Evolutionary conservation across 192 early-diverging fungal genomes (phyloP).

Genomic region (Mortierella antarctica): DNA sequence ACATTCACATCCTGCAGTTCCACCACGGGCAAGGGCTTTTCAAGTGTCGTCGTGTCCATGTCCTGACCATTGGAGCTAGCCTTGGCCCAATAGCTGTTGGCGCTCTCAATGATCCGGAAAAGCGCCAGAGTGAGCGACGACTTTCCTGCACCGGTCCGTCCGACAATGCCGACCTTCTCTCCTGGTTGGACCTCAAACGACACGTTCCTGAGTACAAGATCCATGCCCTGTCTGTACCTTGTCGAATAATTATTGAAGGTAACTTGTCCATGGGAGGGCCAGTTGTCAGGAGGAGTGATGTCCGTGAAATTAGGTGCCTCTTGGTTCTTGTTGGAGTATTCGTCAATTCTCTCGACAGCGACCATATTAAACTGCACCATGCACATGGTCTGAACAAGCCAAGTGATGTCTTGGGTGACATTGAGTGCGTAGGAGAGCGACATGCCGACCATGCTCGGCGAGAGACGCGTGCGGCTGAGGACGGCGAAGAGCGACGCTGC

Average conservation of each 20-base stretch:
- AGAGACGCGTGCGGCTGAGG: conserved; percentile 51
- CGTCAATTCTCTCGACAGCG: conserved; percentile 83
- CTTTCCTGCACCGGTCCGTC: conserved; percentile 55
- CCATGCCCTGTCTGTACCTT: conserved; percentile 41
- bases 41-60: not conserved
- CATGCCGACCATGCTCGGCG: conserved; percentile 85
- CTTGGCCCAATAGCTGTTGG: conserved; percentile 25
- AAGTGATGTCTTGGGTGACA: conserved; percentile 79
- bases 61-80: conserved; percentile 2
- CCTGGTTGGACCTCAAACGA: conserved; percentile 47
- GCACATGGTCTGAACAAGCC: conserved; percentile 74
- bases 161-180: conserved; percentile 46
- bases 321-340: conserved; percentile 80
- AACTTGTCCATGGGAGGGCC: conserved; percentile 53
- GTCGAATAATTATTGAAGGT: conserved; percentile 30
- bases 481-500: conserved; percentile 73
- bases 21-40: not conserved
- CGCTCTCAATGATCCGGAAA: conserved; percentile 55
- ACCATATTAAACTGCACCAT: conserved; percentile 84
- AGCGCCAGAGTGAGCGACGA: conserved; percentile 47
- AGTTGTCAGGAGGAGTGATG: conserved; percentile 52
- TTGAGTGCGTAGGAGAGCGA: conserved; percentile 82
- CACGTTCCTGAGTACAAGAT: conserved; percentile 56
- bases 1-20: conserved; percentile 8
- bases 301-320: conserved; percentile 61